Conservation (phyloP, 1,139 yeast genomes). For the Kodamaea anthophila region DNA sequence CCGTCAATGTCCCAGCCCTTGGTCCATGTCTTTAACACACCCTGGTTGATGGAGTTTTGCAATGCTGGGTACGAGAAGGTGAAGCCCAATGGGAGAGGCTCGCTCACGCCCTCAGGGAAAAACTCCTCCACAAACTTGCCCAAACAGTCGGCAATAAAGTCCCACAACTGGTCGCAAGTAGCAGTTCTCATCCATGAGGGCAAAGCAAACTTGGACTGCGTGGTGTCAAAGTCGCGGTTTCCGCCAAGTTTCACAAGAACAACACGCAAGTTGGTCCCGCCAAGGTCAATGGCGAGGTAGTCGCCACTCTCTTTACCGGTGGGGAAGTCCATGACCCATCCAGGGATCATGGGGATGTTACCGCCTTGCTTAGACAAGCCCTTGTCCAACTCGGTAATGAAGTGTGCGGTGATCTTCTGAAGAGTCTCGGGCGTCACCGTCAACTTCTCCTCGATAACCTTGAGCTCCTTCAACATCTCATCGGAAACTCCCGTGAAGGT, state of each 20-base stretch:
- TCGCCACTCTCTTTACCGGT: slow-evolving; percentile 87
- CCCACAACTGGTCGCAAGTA: slow-evolving; percentile 69
- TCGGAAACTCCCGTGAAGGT: slow-evolving; percentile 73
- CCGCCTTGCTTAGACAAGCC: slow-evolving; percentile 75
- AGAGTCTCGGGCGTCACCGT: slow-evolving; percentile 57
- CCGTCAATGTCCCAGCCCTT: slow-evolving; percentile 93
- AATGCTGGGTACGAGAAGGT: slow-evolving; percentile 93
- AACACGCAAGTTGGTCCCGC: slow-evolving; percentile 91
- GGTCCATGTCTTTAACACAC: slow-evolving; percentile 93
- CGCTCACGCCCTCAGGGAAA: slow-evolving; percentile 52
- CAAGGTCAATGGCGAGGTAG: slow-evolving; percentile 88
- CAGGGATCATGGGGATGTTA: slow-evolving; percentile 92
- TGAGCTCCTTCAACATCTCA: slow-evolving; percentile 53
- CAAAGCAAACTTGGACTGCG: slow-evolving; percentile 74
- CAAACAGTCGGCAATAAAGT: slow-evolving; percentile 79
- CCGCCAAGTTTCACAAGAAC: slow-evolving; percentile 81
- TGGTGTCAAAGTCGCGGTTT: slow-evolving; percentile 68
- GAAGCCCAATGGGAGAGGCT: slow-evolving; percentile 76
- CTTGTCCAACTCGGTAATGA: slow-evolving; percentile 61
- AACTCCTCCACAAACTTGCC: slow-evolving; percentile 55
- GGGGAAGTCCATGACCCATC: slow-evolving; percentile 94
- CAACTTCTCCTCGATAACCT: slow-evolving; percentile 56
- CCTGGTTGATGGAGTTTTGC: slow-evolving; percentile 77
- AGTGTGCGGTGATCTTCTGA: slow-evolving; percentile 59
- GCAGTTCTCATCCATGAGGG: slow-evolving; percentile 78